phyloP scores from a whole-genome alignment of 441 rosid species.

The Capsella rubella region DNA sequence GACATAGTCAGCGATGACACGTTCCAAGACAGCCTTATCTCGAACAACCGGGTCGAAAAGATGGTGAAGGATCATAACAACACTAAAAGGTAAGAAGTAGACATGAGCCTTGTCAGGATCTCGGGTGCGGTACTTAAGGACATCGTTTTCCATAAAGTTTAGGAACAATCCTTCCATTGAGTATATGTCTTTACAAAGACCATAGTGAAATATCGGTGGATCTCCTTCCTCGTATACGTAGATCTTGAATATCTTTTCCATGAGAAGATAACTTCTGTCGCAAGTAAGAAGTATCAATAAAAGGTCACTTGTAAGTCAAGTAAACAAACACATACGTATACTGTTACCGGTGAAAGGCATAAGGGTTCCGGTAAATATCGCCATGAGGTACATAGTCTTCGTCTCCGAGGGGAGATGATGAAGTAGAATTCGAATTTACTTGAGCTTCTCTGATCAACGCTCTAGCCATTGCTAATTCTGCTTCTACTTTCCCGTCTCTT shows the following conservation, averaged over 20 bases:
- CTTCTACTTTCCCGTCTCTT: conserved; percentile 57
- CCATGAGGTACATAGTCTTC: conserved; percentile 69
- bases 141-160: conserved; percentile 54
- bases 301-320: neutral
- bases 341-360: conserved; percentile 70
- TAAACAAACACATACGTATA: neutral
- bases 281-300: neutral
- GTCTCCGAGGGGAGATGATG: conserved; percentile 50
- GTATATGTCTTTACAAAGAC: conserved; percentile 63
- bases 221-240: conserved; percentile 71
- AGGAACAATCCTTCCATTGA: conserved; percentile 66
- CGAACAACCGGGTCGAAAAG: conserved; percentile 47
- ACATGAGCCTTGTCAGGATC: conserved; percentile 61
- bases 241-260: conserved; percentile 69
- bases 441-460: conserved; percentile 67
- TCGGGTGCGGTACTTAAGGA: conserved; percentile 43
- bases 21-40: conserved; percentile 44
- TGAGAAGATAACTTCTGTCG: conserved; percentile 63
- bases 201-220: conserved; percentile 65
- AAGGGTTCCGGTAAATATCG: conserved; percentile 66
- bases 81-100: conserved; percentile 71
- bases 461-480: conserved; percentile 57
- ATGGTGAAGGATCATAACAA: conserved; percentile 60
- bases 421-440: conserved; percentile 46
- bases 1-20: conserved; percentile 54